Percentiles rank a stretch among this genome's conserved stretches.
These are phyloP conservation scores for Musa itinerans DNA, from an alignment of 176 grass and related monocot genomes.

Conservation along the genomic window DNA sequence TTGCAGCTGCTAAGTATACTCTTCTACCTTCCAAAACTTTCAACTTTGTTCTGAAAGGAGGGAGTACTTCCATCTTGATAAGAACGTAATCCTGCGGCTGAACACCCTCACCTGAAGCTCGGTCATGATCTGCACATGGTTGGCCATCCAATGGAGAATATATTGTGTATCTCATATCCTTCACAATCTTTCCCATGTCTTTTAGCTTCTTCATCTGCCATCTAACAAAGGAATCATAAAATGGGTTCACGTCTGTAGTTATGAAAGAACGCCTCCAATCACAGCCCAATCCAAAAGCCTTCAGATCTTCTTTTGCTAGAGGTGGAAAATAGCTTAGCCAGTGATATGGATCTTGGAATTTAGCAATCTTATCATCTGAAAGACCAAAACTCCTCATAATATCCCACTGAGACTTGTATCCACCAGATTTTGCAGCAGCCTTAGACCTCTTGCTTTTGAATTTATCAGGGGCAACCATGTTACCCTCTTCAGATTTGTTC, in stretches of 20 bases:
- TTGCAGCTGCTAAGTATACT: conserved; percentile 64
- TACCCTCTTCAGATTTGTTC: conserved; percentile 24
- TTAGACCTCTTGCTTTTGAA: conserved; percentile 68
- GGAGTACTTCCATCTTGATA: conserved; percentile 67
- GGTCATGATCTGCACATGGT: conserved; percentile 73
- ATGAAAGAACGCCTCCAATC: conserved; percentile 69
- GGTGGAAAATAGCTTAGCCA: conserved; percentile 58
- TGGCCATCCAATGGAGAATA: conserved; percentile 77
- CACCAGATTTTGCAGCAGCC: conserved; percentile 44
- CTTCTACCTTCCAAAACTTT: conserved; percentile 56
- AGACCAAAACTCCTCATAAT: conserved; percentile 63
- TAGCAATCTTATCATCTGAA: conserved; percentile 41
- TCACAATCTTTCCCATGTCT: conserved; percentile 54
- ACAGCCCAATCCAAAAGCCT: conserved; percentile 55
- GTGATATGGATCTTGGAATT: conserved; percentile 58
- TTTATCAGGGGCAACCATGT: conserved; percentile 38
- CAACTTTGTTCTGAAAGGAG: conserved; percentile 55
- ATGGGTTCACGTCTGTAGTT: conserved; percentile 61
- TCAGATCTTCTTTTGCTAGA: conserved; percentile 46
- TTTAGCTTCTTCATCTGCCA: conserved; percentile 79
- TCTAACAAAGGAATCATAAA: conserved; percentile 65
- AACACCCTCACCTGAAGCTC: conserved; percentile 55
- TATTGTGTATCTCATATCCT: conserved; percentile 60
- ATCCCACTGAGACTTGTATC: conserved; percentile 61
- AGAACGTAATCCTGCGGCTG: conserved; percentile 66